These are phyloP conservation scores for Phalaenopsis equestris DNA, from an alignment of 106 monocot species.

Conservation along the genomic window DNA sequence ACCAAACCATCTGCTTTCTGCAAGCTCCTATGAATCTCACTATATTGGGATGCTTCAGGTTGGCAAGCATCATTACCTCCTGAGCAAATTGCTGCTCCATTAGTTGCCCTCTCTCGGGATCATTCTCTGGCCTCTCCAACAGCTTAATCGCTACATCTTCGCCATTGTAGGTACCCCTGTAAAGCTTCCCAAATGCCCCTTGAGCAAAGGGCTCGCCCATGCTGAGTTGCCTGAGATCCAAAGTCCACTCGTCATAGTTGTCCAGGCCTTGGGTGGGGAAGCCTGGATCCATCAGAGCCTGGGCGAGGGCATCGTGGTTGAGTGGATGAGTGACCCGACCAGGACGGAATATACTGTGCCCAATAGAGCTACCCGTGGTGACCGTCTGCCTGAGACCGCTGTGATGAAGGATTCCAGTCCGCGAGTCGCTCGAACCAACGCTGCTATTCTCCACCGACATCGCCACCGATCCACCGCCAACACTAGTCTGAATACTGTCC, in stretches of 20 bases:
- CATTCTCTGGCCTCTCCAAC: conserved; percentile 52
- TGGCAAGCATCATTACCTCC: conserved; percentile 73
- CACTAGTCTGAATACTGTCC: conserved; percentile 26
- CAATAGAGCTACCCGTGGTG: conserved; percentile 24
- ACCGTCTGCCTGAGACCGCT: conserved; percentile 32
- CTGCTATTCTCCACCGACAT: conserved; percentile 42
- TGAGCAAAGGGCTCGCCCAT: conserved; percentile 62
- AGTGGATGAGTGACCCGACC: conserved; percentile 30
- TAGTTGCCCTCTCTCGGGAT: conserved; percentile 40
- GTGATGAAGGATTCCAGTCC: conserved; percentile 47
- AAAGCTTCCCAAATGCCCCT: conserved; percentile 74
- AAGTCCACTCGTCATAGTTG: conserved; percentile 56
- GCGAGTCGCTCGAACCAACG: conserved; percentile 41
- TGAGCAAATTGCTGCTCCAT: conserved; percentile 72
- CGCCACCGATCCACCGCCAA: conserved; percentile 33
- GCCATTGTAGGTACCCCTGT: conserved; percentile 59
- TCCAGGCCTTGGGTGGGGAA: conserved; percentile 38
- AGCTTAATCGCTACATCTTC: conserved; percentile 66
- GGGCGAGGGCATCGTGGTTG: conserved; percentile 46
- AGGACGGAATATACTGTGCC: conserved; percentile 33
- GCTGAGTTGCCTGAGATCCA: conserved; percentile 49
- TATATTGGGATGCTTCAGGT: conserved; percentile 52
- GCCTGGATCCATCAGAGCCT: conserved; percentile 41
- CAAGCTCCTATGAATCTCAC: conserved; percentile 58
- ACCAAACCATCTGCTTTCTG: conserved; percentile 68